Conservation (phyloP, 1,284 basidiomycete genomes). For the Golubevia pallescens region DNA sequence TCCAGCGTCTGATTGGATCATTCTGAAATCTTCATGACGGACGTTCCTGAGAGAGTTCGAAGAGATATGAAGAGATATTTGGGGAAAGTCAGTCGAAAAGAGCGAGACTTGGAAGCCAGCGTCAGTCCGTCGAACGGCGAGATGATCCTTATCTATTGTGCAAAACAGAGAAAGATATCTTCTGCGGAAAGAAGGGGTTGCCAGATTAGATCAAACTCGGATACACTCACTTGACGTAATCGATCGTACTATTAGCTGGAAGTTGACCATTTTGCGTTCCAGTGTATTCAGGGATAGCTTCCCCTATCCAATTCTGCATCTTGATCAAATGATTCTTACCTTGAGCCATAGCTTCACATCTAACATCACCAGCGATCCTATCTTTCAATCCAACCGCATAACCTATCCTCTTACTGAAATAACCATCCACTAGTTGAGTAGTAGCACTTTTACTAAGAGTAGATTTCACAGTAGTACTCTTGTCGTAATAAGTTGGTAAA, state of each 20-base stretch:
- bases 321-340: slow-evolving; percentile 40
- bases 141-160: too few relatives aligned
- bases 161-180: too few relatives aligned
- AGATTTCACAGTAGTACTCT: too few relatives aligned
- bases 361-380: slow-evolving; percentile 15
- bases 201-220: too few relatives aligned
- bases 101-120: too few relatives aligned
- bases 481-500: slow-evolving; percentile 28
- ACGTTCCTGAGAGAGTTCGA: slow-evolving; percentile 13
- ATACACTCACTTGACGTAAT: slow-evolving; percentile 4
- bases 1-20: slow-evolving; percentile 38
- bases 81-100: too few relatives aligned
- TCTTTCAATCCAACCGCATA: slow-evolving; percentile 49
- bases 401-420: slow-evolving; percentile 9
- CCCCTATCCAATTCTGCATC: slow-evolving; percentile 45
- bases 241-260: slow-evolving; percentile 23
- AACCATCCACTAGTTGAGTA: background rate
- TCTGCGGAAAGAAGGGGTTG: too few relatives aligned
- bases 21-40: slow-evolving; percentile 33
- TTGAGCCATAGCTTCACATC: slow-evolving; percentile 40
- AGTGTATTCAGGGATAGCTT: slow-evolving; percentile 20
- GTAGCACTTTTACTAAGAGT: too few relatives aligned
- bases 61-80: too few relatives aligned
- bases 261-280: slow-evolving; percentile 16
- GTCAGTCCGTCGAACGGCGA: too few relatives aligned